Percentiles rank a stretch among this genome's conserved stretches.
Conservation (phyloP, 345 rosid species). For the Noccaea bulbosa region DNA sequence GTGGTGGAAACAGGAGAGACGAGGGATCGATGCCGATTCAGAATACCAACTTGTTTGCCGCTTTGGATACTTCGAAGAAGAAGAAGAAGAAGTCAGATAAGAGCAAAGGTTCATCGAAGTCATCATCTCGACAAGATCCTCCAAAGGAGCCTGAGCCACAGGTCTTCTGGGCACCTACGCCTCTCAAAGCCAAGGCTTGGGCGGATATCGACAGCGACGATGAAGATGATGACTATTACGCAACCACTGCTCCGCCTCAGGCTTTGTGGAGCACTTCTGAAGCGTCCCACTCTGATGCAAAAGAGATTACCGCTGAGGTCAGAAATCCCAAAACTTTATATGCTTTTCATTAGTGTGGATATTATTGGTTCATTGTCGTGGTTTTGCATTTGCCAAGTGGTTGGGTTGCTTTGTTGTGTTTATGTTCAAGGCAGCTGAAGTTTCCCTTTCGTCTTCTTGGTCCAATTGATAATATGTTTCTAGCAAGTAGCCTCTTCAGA, state of each 20-base stretch:
- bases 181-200: slow-evolving; percentile 58
- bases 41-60: slow-evolving; percentile 65
- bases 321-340: neutral
- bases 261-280: slow-evolving; percentile 48
- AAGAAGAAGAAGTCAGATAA: slow-evolving; percentile 51
- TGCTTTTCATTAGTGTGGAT: too few species aligned
- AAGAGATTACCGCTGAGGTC: slow-evolving; percentile 47
- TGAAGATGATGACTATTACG: slow-evolving; percentile 57
- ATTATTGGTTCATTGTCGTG: too few species aligned
- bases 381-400: too few species aligned
- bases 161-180: slow-evolving; percentile 63
- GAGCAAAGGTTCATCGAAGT: slow-evolving; percentile 46
- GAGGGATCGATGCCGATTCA: slow-evolving; percentile 62
- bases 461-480: neutral
- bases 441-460: neutral
- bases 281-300: slow-evolving; percentile 33
- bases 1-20: slow-evolving; percentile 57
- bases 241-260: slow-evolving; percentile 57
- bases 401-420: neutral
- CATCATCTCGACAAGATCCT: slow-evolving; percentile 40
- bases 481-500: slow-evolving; percentile 5
- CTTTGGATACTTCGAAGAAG: slow-evolving; percentile 58
- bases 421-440: neutral
- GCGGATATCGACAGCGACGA: slow-evolving; percentile 66
- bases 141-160: slow-evolving; percentile 51